Evolutionary conservation across 2,329 filamentous ascomycete species (phyloP).

Genomic region (Dactylellina sp.): DNA sequence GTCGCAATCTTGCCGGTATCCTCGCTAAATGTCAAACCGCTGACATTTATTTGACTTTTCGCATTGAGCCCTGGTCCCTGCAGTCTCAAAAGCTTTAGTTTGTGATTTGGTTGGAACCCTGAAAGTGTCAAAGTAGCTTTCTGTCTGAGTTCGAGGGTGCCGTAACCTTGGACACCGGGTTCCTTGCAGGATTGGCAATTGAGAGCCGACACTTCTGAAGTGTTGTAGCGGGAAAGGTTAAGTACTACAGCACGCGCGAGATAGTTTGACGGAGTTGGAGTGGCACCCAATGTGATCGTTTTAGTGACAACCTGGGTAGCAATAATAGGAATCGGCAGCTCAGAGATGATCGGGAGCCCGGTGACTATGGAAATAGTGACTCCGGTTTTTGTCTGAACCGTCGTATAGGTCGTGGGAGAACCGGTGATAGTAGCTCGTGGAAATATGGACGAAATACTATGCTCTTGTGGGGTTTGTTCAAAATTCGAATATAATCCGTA

Average conservation of each 20-base stretch:
- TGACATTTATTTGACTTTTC: constrained; percentile 16
- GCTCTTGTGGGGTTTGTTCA: neutral
- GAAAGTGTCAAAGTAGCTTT: constrained; percentile 6
- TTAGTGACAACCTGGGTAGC: too few relatives aligned
- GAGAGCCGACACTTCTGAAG: neutral
- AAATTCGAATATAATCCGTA: constrained; percentile 23
- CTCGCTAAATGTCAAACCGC: constrained; percentile 17
- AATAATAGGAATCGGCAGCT: too few relatives aligned
- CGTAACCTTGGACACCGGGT: neutral
- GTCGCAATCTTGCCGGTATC: constrained; percentile 6
- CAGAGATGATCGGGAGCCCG: too few relatives aligned
- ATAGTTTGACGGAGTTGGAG: constrained; percentile 1
- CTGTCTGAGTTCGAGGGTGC: neutral
- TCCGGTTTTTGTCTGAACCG: neutral
- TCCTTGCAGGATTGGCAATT: constrained; percentile 6
- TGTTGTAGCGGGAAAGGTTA: constrained; percentile 23
- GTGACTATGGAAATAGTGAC: neutral
- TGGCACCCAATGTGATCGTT: neutral
- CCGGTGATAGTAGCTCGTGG: neutral
- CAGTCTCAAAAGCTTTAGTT: constrained; percentile 16
- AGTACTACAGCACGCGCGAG: constrained; percentile 22
- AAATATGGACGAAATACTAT: neutral
- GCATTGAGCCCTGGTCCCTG: constrained; percentile 21
- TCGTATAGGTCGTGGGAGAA: neutral
- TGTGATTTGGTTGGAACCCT: constrained; percentile 19